Evolutionary conservation across 805 yeast species (phyloP).

Genomic region (Yamadazyma akitaensis): DNA sequence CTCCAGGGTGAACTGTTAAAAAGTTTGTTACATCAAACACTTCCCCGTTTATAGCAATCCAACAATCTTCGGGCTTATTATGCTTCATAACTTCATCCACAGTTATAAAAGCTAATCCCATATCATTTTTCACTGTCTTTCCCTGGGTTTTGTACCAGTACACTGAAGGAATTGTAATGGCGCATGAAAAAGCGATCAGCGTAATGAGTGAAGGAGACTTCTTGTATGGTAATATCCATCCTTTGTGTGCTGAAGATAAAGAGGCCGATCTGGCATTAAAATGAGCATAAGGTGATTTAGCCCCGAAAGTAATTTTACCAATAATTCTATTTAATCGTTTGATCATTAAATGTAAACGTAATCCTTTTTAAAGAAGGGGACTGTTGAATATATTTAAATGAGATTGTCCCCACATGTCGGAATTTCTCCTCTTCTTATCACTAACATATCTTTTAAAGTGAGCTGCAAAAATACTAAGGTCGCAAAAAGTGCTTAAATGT

Average conservation of each 20-base stretch:
- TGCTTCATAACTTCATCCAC: constrained; percentile 18
- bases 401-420: background rate
- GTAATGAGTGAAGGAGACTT: background rate
- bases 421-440: background rate
- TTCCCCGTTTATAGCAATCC: constrained; percentile 33
- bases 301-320: background rate
- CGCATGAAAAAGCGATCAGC: background rate
- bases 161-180: background rate
- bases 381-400: background rate
- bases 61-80: constrained; percentile 15
- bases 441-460: background rate
- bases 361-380: background rate
- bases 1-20: constrained; percentile 50
- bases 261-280: background rate
- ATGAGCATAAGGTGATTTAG: background rate
- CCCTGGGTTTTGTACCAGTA: background rate
- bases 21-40: constrained; percentile 39
- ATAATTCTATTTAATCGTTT: background rate
- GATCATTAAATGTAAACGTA: background rate
- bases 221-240: background rate
- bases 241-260: background rate
- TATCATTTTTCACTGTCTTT: constrained; percentile 3
- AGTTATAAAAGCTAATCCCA: constrained; percentile 14
- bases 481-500: too few species aligned
- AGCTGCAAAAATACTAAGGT: too few species aligned